A percentile compares a stretch with the other conserved stretches of the same genome.
Conservation (phyloP, 805 yeast species). For the Yamadazyma nakazawae region DNA sequence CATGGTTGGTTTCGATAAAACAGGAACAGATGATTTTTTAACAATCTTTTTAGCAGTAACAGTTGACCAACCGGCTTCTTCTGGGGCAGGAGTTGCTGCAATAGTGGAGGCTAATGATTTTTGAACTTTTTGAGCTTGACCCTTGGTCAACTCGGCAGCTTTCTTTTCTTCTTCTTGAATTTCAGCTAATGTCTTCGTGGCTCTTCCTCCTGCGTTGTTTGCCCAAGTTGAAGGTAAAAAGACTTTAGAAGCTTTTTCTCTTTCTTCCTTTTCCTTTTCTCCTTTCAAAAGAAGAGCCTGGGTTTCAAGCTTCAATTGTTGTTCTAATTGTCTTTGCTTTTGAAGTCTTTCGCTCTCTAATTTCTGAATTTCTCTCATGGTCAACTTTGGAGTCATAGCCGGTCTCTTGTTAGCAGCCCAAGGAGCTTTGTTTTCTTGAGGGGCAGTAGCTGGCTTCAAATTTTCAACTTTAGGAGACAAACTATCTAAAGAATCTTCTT, state of each 20-base stretch:
- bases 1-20: constrained; percentile 12
- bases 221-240: constrained; percentile 46
- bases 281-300: constrained; percentile 17
- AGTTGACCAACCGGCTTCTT: constrained; percentile 44
- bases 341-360: constrained; percentile 44
- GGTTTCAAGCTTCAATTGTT: constrained; percentile 28
- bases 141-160: constrained; percentile 19
- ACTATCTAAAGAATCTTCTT: constrained; percentile 1
- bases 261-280: constrained; percentile 15
- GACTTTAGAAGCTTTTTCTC: constrained; percentile 17
- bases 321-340: constrained; percentile 37
- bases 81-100: constrained; percentile 12
- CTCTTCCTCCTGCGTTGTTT: constrained; percentile 21
- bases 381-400: constrained; percentile 33
- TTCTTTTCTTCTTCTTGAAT: constrained; percentile 59
- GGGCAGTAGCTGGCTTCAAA: constrained; percentile 16
- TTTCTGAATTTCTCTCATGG: constrained; percentile 51
- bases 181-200: constrained; percentile 54
- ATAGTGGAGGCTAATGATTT: constrained; percentile 10
- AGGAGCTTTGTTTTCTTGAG: constrained; percentile 40
- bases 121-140: constrained; percentile 1
- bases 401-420: constrained; percentile 42
- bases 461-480: constrained; percentile 11
- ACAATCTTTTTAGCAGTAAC: constrained; percentile 39
- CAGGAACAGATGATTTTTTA: constrained; percentile 19